Conservation (phyloP, 1,139 yeast species). For the Pichia sp. region DNA sequence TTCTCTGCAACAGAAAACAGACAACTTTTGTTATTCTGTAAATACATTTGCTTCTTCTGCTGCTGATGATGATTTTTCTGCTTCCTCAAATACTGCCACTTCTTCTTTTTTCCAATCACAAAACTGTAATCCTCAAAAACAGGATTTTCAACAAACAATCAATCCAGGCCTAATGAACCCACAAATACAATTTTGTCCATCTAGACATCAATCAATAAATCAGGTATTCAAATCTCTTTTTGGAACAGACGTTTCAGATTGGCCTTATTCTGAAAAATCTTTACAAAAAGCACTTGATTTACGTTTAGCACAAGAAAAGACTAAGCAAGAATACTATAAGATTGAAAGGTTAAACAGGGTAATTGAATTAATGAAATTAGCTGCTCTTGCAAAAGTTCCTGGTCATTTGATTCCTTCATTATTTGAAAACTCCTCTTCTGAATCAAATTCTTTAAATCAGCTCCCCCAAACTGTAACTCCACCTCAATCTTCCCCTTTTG, state of each 20-base stretch:
- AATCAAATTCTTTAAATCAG: background rate
- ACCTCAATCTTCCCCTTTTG: constrained; percentile 1
- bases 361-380: constrained; percentile 55
- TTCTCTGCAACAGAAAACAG: too few species aligned
- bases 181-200: too few species aligned
- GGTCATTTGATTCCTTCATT: constrained; percentile 59
- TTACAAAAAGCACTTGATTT: constrained; percentile 57
- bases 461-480: background rate
- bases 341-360: constrained; percentile 59
- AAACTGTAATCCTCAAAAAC: too few species aligned
- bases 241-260: constrained; percentile 47
- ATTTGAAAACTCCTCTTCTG: constrained; percentile 34
- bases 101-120: too few species aligned
- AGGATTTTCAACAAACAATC: too few species aligned
- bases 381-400: constrained; percentile 62
- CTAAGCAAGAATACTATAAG: constrained; percentile 74
- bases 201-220: background rate
- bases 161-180: background rate
- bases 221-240: constrained; percentile 32
- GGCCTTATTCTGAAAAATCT: constrained; percentile 61
- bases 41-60: too few species aligned
- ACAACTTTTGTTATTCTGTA: too few species aligned
- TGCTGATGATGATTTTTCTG: too few species aligned
- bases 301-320: constrained; percentile 70
- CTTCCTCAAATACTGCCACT: too few species aligned